Percentiles rank a stretch among this genome's conserved stretches.
These are phyloP conservation scores for Starmerella scarabaei DNA, from an alignment of 805 yeast genomes.

Conservation along the genomic window DNA sequence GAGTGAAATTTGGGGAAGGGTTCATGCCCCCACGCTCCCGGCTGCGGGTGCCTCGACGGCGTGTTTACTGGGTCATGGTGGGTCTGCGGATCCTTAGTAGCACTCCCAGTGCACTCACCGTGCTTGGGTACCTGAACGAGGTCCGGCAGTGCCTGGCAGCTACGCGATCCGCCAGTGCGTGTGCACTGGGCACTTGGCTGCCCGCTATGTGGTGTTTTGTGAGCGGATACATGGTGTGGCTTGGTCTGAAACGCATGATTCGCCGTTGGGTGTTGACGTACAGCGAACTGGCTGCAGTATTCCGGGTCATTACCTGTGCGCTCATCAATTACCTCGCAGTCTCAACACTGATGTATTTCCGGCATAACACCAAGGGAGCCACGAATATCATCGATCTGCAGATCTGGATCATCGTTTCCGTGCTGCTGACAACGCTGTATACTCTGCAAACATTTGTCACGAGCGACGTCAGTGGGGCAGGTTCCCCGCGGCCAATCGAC, in stretches of 20 bases:
- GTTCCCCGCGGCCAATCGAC: too few species aligned
- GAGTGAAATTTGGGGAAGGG: too few species aligned
- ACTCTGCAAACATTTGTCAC: constrained; percentile 82
- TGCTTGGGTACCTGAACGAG: constrained; percentile 27
- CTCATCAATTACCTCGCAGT: constrained; percentile 58
- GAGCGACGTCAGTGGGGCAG: constrained; percentile 33
- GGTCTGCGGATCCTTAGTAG: constrained; percentile 46
- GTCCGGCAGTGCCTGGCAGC: constrained; percentile 23
- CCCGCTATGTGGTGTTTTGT: constrained; percentile 73
- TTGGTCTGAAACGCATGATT: constrained; percentile 78
- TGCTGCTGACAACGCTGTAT: constrained; percentile 65
- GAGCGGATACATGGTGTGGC: constrained; percentile 68
- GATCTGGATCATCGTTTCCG: constrained; percentile 84
- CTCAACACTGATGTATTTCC: constrained; percentile 52
- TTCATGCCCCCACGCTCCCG: not conserved
- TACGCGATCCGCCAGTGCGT: constrained; percentile 9
- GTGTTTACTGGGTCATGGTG: constrained; percentile 16
- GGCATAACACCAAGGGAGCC: constrained; percentile 38
- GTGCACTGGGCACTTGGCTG: constrained; percentile 18
- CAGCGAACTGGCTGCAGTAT: constrained; percentile 74
- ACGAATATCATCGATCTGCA: constrained; percentile 61
- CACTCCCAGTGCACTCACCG: constrained; percentile 48
- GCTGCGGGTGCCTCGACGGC: constrained; percentile 15
- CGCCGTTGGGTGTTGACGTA: constrained; percentile 85
- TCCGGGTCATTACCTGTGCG: constrained; percentile 74